Conservation (phyloP, 768 basidiomycete species). For the Lactarius hengduanensis region DNA sequence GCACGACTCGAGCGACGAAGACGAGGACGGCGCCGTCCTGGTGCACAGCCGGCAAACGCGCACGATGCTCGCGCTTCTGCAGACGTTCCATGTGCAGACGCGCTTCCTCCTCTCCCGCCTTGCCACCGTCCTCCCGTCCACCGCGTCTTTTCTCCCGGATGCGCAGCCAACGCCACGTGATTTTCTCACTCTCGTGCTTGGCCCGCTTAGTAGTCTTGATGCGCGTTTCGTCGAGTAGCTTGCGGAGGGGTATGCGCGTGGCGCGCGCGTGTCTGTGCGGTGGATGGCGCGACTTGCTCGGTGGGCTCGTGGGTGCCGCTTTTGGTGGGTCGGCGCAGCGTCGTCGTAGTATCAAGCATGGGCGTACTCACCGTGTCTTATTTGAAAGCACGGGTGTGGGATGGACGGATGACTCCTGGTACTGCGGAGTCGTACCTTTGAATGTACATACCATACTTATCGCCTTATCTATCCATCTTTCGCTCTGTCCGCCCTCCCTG, state of each 20-base stretch:
- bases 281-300: conserved; percentile 50
- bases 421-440: too few relatives aligned
- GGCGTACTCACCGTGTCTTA: too few relatives aligned
- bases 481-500: too few relatives aligned
- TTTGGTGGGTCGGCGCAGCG: conserved; percentile 22
- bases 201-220: conserved; percentile 68
- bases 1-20: not conserved
- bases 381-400: too few relatives aligned
- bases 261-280: conserved; percentile 37
- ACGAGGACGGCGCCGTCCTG: conserved; percentile 33
- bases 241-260: conserved; percentile 57
- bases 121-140: conserved; percentile 12
- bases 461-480: not conserved
- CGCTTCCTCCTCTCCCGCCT: conserved; percentile 52
- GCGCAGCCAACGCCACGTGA: conserved; percentile 24
- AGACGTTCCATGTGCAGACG: conserved; percentile 63
- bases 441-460: not conserved
- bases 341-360: not conserved
- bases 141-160: too few relatives aligned
- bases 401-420: too few relatives aligned
- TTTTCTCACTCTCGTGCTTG: conserved; percentile 64
- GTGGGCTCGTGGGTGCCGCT: conserved; percentile 45
- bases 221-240: conserved; percentile 78
- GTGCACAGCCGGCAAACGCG: conserved; percentile 17
- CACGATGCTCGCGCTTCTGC: conserved; percentile 53